These are phyloP conservation scores for Candida wancherniae DNA, from an alignment of 805 yeast genomes.

Conservation along the genomic window DNA sequence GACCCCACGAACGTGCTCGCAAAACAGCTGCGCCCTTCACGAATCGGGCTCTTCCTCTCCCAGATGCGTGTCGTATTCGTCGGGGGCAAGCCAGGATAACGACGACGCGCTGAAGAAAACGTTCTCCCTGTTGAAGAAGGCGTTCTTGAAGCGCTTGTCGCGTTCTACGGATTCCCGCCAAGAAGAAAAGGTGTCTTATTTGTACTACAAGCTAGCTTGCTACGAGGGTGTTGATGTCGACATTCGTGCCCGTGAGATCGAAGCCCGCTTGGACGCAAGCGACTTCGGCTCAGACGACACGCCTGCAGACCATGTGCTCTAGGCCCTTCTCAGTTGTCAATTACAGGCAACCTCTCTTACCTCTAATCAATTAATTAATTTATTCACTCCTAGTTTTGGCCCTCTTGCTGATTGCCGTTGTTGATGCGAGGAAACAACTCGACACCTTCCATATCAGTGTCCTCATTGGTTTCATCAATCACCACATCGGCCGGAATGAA, in stretches of 20 bases:
- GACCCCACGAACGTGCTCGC: slow-evolving; percentile 11
- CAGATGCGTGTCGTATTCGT: slow-evolving; percentile 7
- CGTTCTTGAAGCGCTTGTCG: slow-evolving; percentile 10
- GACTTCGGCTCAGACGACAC: slow-evolving; percentile 1
- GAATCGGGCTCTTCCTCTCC: slow-evolving; percentile 4
- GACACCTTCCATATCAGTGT: slow-evolving; percentile 29
- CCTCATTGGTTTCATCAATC: slow-evolving; percentile 24
- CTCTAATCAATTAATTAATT: too few species aligned
- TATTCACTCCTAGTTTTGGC: too few species aligned
- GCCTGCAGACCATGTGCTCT: too few species aligned
- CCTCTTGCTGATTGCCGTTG: slow-evolving; percentile 1
- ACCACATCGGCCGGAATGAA: slow-evolving; percentile 25
- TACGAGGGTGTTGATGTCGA: slow-evolving; percentile 11
- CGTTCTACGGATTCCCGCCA: slow-evolving; percentile 10
- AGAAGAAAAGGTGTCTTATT: slow-evolving; percentile 19
- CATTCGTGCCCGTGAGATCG: slow-evolving; percentile 13
- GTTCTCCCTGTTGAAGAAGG: slow-evolving; percentile 11
- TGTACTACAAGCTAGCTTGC: slow-evolving; percentile 15
- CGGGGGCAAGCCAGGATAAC: slow-evolving; percentile 2
- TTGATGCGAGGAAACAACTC: slow-evolving; percentile 19
- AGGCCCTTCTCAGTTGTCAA: too few species aligned
- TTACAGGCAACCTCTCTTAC: too few species aligned
- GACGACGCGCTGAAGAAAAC: not conserved
- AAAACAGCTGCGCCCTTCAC: slow-evolving; percentile 10
- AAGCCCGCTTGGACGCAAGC: slow-evolving; percentile 10